Conservation (phyloP, 371 early-diverging fungal species). For the Dinochytrium kinnereticum region DNA sequence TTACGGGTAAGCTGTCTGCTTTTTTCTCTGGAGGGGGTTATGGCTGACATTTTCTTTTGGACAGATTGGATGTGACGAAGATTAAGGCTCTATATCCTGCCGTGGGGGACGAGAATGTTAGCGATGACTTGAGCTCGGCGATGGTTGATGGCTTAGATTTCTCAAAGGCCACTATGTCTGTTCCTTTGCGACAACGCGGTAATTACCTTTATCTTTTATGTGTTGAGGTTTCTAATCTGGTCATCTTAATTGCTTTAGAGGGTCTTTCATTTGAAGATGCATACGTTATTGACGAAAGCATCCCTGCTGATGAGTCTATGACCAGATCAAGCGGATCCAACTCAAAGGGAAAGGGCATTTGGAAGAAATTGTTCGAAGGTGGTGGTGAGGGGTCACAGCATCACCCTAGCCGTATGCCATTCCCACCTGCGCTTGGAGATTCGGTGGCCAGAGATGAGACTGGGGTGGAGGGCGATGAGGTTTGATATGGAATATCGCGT, state of each 20-base stretch:
- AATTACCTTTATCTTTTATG: neutral
- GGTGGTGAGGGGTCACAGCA: neutral
- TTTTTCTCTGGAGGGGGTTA: neutral
- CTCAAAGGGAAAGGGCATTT: neutral
- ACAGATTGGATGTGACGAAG: neutral
- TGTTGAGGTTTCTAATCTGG: neutral
- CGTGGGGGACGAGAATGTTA: slow-evolving; percentile 1
- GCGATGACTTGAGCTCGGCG: neutral
- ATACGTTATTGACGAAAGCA: neutral
- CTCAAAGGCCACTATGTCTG: neutral
- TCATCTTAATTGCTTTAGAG: neutral
- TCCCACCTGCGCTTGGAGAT: neutral
- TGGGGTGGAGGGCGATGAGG: neutral
- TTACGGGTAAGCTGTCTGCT: neutral
- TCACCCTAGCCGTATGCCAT: neutral
- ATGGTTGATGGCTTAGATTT: slow-evolving; percentile 13
- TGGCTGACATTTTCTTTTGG: neutral
- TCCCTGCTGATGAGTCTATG: neutral
- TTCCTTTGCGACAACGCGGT: neutral
- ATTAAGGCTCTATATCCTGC: neutral
- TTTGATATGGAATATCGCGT: neutral
- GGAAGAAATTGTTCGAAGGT: neutral
- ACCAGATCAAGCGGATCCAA: neutral
- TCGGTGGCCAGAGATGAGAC: neutral
- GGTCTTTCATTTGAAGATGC: slow-evolving; percentile 17